Evolutionary conservation across 1,284 basidiomycete species (phyloP).

Genomic region (Agroathelia rolfsii): DNA sequence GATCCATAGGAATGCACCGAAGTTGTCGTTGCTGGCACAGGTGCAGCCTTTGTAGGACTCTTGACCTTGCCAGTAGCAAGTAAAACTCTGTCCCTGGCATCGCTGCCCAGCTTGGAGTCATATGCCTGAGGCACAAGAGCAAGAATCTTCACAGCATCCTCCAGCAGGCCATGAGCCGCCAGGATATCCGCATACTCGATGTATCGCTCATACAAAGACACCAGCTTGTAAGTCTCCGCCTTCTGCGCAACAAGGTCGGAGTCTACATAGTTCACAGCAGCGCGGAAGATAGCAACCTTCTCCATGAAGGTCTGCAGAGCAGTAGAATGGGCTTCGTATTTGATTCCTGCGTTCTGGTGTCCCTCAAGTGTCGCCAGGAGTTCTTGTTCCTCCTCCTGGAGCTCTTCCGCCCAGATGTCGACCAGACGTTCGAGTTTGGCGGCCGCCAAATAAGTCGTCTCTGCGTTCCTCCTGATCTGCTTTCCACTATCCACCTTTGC

Average conservation of each 20-base stretch:
- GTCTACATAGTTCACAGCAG: conserved; percentile 84
- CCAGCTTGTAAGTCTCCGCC: conserved; percentile 64
- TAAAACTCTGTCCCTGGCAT: conserved; percentile 35
- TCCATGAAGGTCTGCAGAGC: conserved; percentile 94
- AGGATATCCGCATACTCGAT: conserved; percentile 93
- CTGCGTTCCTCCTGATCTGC: conserved; percentile 77
- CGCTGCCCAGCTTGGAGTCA: conserved; percentile 46
- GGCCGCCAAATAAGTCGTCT: conserved; percentile 87
- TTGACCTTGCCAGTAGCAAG: conserved; percentile 28
- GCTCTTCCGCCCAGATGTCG: conserved; percentile 89
- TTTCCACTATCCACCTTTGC: conserved; percentile 30
- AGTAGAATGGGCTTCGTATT: conserved; percentile 80
- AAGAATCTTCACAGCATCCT: conserved; percentile 76
- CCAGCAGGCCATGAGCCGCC: conserved; percentile 81
- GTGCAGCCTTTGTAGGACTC: conserved; percentile 7
- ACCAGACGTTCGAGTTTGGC: conserved; percentile 84
- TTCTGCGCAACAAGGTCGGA: conserved; percentile 46
- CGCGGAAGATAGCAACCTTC: conserved; percentile 92
- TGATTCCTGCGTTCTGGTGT: conserved; percentile 38
- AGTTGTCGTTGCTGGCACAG: conserved; percentile 14
- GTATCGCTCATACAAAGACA: conserved; percentile 85
- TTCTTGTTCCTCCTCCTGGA: conserved; percentile 75
- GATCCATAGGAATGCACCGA: conserved; percentile 16
- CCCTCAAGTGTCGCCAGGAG: conserved; percentile 37
- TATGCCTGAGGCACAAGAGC: conserved; percentile 67